Evolutionary conservation across 495 filamentous ascomycete species (phyloP).

Genomic region (Neurospora sp.): DNA sequence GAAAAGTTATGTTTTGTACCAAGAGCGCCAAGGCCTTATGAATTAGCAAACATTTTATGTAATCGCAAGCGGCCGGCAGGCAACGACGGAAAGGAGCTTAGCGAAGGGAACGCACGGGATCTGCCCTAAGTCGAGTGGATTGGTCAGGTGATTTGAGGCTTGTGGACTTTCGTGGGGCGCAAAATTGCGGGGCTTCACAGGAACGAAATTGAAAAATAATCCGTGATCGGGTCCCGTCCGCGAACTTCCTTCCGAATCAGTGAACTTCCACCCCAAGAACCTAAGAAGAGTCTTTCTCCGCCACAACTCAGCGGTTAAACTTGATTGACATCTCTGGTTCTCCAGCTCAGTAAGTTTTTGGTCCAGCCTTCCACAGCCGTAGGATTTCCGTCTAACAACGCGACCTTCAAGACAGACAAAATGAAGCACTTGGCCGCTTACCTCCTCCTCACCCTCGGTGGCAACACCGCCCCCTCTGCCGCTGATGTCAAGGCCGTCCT

Average conservation of each 20-base stretch:
- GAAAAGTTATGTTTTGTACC: neutral
- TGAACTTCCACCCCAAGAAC: constrained; percentile 27
- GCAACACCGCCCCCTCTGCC: constrained; percentile 83
- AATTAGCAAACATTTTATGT: neutral
- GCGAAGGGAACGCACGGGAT: constrained; percentile 1
- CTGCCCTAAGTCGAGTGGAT: constrained; percentile 18
- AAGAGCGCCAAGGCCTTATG: neutral
- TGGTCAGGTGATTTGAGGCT: constrained; percentile 16
- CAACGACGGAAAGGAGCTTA: neutral
- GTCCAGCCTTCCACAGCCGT: neutral
- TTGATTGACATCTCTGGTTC: constrained; percentile 50
- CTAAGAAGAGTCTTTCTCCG: constrained; percentile 48
- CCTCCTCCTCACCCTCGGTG: constrained; percentile 88
- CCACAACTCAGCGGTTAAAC: constrained; percentile 43
- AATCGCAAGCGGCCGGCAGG: neutral
- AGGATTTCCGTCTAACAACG: neutral
- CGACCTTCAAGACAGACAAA: constrained; percentile 37
- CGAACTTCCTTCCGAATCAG: constrained; percentile 10
- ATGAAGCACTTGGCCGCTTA: constrained; percentile 99
- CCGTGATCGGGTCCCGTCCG: constrained; percentile 3
- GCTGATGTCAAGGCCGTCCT: constrained; percentile 86
- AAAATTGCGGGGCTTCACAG: constrained; percentile 21
- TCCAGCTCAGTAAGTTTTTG: constrained; percentile 23
- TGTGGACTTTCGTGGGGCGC: constrained; percentile 11
- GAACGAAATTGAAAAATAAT: constrained; percentile 24